Percentiles rank a stretch among this genome's conserved stretches.
Conservation (phyloP, 345 rosid genomes). For the Eutrema yunnanense region DNA sequence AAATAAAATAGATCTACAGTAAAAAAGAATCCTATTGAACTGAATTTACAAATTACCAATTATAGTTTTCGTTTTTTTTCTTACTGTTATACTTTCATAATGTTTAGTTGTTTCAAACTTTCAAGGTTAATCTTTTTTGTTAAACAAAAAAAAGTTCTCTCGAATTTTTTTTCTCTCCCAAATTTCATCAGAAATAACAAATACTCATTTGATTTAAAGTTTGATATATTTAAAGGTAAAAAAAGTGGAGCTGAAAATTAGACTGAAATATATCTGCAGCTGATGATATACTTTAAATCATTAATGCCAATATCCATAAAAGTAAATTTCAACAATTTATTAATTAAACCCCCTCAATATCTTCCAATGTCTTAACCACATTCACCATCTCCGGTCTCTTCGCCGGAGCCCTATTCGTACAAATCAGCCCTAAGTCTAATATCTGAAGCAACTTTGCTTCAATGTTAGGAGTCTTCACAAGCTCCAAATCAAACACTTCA, state of each 20-base stretch:
- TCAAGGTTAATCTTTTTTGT: too few relatives aligned
- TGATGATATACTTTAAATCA: background rate
- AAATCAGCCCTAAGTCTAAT: conserved; percentile 67
- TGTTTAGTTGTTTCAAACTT: background rate
- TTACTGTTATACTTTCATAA: background rate
- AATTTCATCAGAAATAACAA: too few relatives aligned
- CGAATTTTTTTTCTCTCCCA: too few relatives aligned
- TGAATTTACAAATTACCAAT: background rate
- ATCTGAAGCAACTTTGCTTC: conserved; percentile 92
- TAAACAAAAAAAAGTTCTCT: too few relatives aligned
- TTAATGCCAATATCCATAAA: background rate
- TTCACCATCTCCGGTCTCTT: conserved; percentile 66
- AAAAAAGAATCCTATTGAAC: background rate
- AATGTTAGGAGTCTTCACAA: conserved; percentile 63
- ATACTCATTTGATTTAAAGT: too few relatives aligned
- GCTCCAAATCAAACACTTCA: conserved; percentile 85
- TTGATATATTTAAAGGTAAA: background rate
- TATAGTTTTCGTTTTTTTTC: background rate
- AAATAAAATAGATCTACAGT: background rate
- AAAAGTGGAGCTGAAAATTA: background rate
- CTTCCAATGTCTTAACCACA: conserved; percentile 57
- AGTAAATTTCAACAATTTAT: background rate
- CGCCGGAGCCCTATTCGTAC: conserved; percentile 58
- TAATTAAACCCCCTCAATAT: conserved; percentile 33
- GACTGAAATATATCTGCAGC: background rate